Evolutionary conservation across 306 rosid genomes (phyloP), one percentile per base, ranked within the genome.

Genomic region (Vigna nakashimae): DNA sequence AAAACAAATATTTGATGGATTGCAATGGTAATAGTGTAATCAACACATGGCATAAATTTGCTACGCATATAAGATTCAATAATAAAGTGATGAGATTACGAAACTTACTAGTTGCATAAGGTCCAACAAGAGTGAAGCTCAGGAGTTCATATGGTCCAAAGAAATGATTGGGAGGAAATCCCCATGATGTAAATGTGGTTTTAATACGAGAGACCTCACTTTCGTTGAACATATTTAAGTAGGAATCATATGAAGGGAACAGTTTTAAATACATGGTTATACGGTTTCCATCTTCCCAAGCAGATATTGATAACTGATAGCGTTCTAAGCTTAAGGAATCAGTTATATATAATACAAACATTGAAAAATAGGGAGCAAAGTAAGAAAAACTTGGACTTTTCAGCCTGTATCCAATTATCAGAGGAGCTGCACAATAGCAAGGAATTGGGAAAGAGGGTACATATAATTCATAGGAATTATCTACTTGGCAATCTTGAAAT

Each of bases 71-170:
- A 77, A 53, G 52, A 78, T 40, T 30, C 34, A 15, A 52, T 34
- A 78, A 55, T 71, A 6, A 82, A 82, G 2, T 67, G 85, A 85
- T 82, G 83, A 59, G 83, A 71, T 65, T 60, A 71, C 74, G 69
- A 79, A 57, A 83, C 89, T 59, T 80, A 94, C 98, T 42, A 72
- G 77, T 22, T 40, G 83, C 68, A 74, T 80, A 88, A 78, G 82
- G 91, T 24, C 87, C 92, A 17, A 56, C 81, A 52, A 91, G 86
- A 51, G 89, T 86, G 88, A 88, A 80, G 74, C 85, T 88, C 74
- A 90, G 80, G 77, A 94, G 91, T 84, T 94, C 98, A 69, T 90
- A 92, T 3, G 98, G 98, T 82, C 98, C 98, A 79, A 89, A 89
- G 14, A 89, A 38, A 77, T 90, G 91, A 7, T 43, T 76, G 26